Evolutionary conservation across 805 yeast genomes (phyloP), one percentile per base, ranked within the genome.

Genomic region (Sugiyamaella marilandica): DNA sequence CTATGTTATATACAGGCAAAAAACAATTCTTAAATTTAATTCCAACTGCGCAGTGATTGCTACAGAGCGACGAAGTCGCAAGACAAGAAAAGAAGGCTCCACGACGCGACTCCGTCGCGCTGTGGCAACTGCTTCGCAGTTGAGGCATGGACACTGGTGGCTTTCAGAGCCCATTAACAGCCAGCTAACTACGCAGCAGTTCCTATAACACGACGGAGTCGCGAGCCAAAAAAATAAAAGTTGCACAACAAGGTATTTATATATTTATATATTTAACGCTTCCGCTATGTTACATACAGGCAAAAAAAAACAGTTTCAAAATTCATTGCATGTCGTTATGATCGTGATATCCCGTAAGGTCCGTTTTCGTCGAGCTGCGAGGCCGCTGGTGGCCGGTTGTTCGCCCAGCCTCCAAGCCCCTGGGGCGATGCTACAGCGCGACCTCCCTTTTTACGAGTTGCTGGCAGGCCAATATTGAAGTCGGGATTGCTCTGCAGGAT

Each of bases 401-500:
- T 19, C 18, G 45, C 16, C 39, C 46, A 41, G 29, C 39, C 47
- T 5, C 32, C 19, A 18, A 41, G 39, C 13, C 52, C 41, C 2
- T 48, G 49, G 19, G 47, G 47, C 8, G 47, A 32, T 10, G 19
- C 24, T 10, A 39, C 43, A 26, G 43, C 10, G 10, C 47, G 47
- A 7, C 32, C 45, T 14, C 36, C 36, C 34, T 49, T 49, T 41
- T 43, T 49, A 5, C 52, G 34, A 7, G 52, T 11, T 11, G 33
- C 18, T 9, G 52, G 52, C 9, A 49, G 21, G 14, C 52, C 52
- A 14, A 49, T 16, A 34, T 49, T 49, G 49, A 59, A 57, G 50
- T 59, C 63, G 1, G 63, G 63, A 37, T 59, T 59, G 51, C 46
- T 55, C 21, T 57, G 47, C 8, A 59, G 51, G 8, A 55, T 57